Evolutionary conservation across 2,329 filamentous ascomycete genomes (phyloP).

Genomic region (Annulohypoxylon truncatum): DNA sequence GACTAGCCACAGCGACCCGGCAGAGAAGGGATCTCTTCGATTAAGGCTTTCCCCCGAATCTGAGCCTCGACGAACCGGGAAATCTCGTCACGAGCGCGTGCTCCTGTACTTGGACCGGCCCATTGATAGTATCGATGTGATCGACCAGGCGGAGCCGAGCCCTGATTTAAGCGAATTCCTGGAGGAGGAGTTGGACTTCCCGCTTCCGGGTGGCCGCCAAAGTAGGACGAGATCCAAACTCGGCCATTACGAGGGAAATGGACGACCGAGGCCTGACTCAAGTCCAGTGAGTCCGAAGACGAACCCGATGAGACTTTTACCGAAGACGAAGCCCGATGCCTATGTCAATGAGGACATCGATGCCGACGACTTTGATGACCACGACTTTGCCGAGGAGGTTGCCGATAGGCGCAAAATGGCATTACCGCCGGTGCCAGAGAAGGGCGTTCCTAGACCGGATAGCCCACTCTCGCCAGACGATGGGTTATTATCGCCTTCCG

Average conservation of each 20-base stretch:
- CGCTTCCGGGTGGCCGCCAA: slow-evolving; percentile 36
- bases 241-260: slow-evolving; percentile 12
- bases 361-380: slow-evolving; percentile 40
- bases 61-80: slow-evolving; percentile 27
- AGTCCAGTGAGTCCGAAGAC: slow-evolving; percentile 36
- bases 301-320: slow-evolving; percentile 12
- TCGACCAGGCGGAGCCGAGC: slow-evolving; percentile 46
- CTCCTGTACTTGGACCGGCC: slow-evolving; percentile 51
- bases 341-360: slow-evolving; percentile 37
- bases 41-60: slow-evolving; percentile 19
- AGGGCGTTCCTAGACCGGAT: slow-evolving; percentile 55
- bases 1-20: slow-evolving; percentile 26
- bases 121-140: slow-evolving; percentile 41
- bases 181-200: slow-evolving; percentile 45
- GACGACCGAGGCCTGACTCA: slow-evolving; percentile 37
- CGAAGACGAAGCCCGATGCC: slow-evolving; percentile 19
- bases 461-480: slow-evolving; percentile 45
- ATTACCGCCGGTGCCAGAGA: slow-evolving; percentile 28
- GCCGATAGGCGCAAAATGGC: slow-evolving; percentile 14
- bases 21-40: slow-evolving; percentile 8
- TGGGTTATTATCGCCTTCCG: slow-evolving; percentile 37
- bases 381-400: slow-evolving; percentile 38
- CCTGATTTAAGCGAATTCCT: slow-evolving; percentile 55
- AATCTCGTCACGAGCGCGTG: slow-evolving; percentile 48
- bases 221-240: slow-evolving; percentile 39